A percentile compares a stretch with the other conserved stretches of the same genome.
Conservation (phyloP, 108 stramenopile genomes). For the Hondaea fermentalgiana region DNA sequence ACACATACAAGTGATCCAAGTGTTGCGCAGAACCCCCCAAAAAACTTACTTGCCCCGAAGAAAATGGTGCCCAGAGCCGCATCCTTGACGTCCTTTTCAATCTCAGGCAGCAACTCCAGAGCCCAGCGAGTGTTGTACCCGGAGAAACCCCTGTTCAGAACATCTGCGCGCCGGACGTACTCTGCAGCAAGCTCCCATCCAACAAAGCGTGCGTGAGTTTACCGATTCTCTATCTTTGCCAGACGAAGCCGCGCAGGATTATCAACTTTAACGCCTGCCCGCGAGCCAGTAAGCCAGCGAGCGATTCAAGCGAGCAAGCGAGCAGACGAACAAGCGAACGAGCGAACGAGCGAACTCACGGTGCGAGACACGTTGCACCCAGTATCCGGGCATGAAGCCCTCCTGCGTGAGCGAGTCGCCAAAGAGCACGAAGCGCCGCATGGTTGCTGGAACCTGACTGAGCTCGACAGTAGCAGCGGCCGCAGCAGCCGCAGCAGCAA, state of each 20-base stretch:
- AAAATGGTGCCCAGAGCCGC: neutral
- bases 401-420: conserved; percentile 18
- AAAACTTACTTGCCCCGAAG: neutral
- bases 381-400: neutral
- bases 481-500: neutral
- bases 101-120: neutral
- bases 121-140: neutral
- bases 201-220: no score
- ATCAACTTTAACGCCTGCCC: neutral
- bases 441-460: neutral
- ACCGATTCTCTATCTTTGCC: neutral
- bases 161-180: conserved; percentile 8
- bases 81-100: neutral
- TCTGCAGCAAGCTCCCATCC: neutral
- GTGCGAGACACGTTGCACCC: neutral
- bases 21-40: no score
- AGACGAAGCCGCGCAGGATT: no score
- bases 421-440: neutral
- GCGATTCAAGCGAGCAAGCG: neutral
- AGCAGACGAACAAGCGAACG: no score
- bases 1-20: no score
- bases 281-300: neutral
- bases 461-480: neutral
- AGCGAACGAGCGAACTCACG: neutral
- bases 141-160: neutral